Evolutionary conservation across 2,329 filamentous ascomycete genomes (phyloP).

Genomic region (Aspergillus calidoustus): DNA sequence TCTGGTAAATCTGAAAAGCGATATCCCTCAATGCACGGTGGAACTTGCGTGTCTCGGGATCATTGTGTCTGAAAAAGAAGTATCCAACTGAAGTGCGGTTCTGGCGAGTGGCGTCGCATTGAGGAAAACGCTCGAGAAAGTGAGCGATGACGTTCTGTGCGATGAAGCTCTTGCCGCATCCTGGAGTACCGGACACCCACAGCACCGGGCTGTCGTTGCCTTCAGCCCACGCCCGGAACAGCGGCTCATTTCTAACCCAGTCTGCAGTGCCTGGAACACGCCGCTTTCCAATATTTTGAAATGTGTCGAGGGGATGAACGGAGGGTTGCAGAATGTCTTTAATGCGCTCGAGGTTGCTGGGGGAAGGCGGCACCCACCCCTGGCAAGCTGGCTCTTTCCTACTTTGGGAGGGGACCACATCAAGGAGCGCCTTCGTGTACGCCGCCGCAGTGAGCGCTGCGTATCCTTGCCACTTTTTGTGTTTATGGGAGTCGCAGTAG

Average conservation of each 20-base stretch:
- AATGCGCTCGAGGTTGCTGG: background rate
- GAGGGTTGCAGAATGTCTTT: constrained; percentile 2
- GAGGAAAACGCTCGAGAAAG: background rate
- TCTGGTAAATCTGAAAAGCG: constrained; percentile 20
- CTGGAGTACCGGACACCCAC: background rate
- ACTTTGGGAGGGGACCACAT: background rate
- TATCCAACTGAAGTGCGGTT: background rate
- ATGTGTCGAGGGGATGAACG: constrained; percentile 1
- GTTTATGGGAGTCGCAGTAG: background rate
- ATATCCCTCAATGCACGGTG: background rate
- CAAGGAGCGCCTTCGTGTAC: background rate
- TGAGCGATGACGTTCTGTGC: background rate
- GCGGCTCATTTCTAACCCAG: background rate
- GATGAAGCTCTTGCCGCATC: background rate
- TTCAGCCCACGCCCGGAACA: background rate
- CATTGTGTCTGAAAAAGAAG: background rate
- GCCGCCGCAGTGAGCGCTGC: background rate
- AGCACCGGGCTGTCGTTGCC: background rate
- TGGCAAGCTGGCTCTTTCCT: too few species aligned
- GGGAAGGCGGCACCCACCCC: too few species aligned
- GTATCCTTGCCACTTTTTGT: constrained; percentile 5
- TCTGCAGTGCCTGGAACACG: background rate
- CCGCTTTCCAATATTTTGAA: background rate
- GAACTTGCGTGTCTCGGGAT: background rate
- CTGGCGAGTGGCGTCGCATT: background rate